Evolutionary conservation across 2,329 filamentous ascomycete genomes (phyloP), one percentile per base, ranked within the genome.

Genomic region (Hypoxylon sp.): DNA sequence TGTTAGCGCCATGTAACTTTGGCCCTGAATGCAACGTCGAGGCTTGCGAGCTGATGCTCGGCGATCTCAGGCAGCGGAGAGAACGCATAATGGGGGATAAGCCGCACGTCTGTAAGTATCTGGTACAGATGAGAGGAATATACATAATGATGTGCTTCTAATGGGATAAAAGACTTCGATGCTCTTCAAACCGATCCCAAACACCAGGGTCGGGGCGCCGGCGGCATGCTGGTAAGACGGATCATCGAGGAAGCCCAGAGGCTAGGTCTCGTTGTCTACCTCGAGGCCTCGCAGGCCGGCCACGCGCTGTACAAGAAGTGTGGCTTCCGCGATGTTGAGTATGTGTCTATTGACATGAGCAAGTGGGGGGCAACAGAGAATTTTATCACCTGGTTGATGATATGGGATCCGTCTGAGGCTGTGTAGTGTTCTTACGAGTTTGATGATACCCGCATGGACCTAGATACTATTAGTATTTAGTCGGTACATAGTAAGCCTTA

Each of bases 111-210:
- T 76, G 78, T 80, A 58, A 73, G 78, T 75, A 9, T 1, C 14
- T 25, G 5, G 21, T 46, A 17, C 14, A 28, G 19, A 2, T 23
- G 23, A 21, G 30, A 23, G 45, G 9, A n/a, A n/a, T 17, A 9
- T 10, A 49, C 13, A 5, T 1, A 32, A 17, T 13, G 5, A 11
- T 50, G 10, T 28, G 14, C 11, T 53, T 49, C 52, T 53, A 46
- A 49, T 43, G n/a, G 14, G 14, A 45, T 28, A 17, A 30, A 65
- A 81, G 81, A 81, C 65, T 74, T 82, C 10, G 73, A 77, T 7
- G 66, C 76, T 32, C 74, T 83, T 3, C 75, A 76, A n/a, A 81
- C 81, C n/a, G 77, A 81, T 59, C 82, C 82, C 0, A 75, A 80
- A 11, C 79, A 82, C 52, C 78, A 81, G 52, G 68, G 78, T 6